Evolutionary conservation across 768 basidiomycete species (phyloP).

Genomic region (Coprinopsis sp.): DNA sequence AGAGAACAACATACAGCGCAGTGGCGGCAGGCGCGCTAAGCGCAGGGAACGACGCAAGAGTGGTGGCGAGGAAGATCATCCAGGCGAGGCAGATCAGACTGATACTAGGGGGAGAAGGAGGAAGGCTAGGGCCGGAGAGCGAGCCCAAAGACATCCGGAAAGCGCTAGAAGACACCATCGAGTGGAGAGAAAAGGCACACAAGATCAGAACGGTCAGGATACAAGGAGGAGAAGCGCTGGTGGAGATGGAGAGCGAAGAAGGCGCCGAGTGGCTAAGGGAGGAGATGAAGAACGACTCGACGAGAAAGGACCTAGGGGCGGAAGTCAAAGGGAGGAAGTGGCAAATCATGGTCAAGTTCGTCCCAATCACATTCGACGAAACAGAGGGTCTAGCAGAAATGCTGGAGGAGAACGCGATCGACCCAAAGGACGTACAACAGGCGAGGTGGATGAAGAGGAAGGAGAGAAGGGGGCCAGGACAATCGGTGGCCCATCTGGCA

Average conservation of each 20-base stretch:
- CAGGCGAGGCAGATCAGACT: too few relatives aligned
- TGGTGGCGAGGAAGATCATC: too few relatives aligned
- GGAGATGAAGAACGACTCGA: not conserved
- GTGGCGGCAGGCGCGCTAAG: too few relatives aligned
- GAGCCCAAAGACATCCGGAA: too few relatives aligned
- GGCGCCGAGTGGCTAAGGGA: not conserved
- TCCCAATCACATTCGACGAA: constrained; percentile 10
- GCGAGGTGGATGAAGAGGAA: constrained; percentile 13
- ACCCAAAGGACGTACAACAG: not conserved
- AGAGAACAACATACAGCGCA: too few relatives aligned
- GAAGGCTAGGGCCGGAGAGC: too few relatives aligned
- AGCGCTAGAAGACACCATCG: too few relatives aligned
- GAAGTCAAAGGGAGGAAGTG: constrained; percentile 1
- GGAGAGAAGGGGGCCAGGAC: not conserved
- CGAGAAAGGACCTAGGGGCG: not conserved
- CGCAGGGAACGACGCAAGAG: too few relatives aligned
- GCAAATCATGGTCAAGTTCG: constrained; percentile 7
- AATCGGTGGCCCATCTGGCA: constrained; percentile 11
- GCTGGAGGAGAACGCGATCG: constrained; percentile 8
- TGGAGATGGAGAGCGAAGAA: not conserved
- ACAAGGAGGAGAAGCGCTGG: not conserved
- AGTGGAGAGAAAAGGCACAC: too few relatives aligned
- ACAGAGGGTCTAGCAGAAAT: constrained; percentile 4
- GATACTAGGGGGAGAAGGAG: too few relatives aligned
- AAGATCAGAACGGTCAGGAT: not conserved